Evolutionary conservation across 1,139 yeast genomes (phyloP), one percentile per base, ranked within the genome.

Genomic region (Yamadazyma spencermartinsiae): DNA sequence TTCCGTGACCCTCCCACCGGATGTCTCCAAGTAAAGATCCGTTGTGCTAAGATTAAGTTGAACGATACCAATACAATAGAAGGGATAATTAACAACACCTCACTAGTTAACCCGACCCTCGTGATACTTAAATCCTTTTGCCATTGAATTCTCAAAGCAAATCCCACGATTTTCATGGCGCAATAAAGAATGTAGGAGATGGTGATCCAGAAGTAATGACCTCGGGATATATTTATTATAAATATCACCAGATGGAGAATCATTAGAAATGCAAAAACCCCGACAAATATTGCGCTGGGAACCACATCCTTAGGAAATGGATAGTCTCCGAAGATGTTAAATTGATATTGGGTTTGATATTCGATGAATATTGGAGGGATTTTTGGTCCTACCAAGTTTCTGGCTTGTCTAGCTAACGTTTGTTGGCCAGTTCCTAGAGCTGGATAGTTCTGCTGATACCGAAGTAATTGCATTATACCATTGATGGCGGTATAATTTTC

Each of bases 11-110:
- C 94, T 21, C 85, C 78, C 35, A 80, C 84, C 3, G 95, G 94
- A 55, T 86, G 94, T 54, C 86, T 69, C 88, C 92, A 83, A 7
- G 90, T 83, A 62, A 84, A 85, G 33, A 85, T 69, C 49, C 95
- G 73, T 58, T 85, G 92, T 4, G 89, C 89, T 44, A 86, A 64
- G 32, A 83, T 74, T 59, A 84, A 72, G 53, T 82, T 81, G 48
- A 78, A 65, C 1, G 83, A 72, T 16, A 79, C 77, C 31, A 82
- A 53, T 13, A 80, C 51, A 35, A 81, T 74, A 6, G 80, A 68
- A 17, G 80, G 83, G 43, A 82, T 61, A 44, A 82, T 72, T 34
- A 76, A 58, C 42, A 85, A 74, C 21, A 84, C 79, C 35, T 75
- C 79, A 24, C 83, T 70, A 3, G 85, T 70, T 36, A 86, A 68